Evolutionary conservation across 495 filamentous ascomycete genomes (phyloP).

Genomic region (Durotheca rogersii): DNA sequence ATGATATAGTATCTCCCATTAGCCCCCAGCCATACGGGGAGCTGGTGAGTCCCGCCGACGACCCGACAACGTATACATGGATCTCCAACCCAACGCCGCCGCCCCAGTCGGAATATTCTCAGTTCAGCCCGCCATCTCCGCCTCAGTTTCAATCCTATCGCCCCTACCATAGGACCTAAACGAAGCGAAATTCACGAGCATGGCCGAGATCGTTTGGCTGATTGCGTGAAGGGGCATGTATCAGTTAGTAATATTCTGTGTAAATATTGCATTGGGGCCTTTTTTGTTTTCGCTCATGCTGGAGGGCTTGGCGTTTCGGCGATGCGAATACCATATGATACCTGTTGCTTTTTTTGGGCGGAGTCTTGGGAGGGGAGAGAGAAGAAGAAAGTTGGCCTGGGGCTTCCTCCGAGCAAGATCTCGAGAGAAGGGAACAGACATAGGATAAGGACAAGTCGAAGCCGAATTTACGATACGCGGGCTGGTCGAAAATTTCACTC

Average conservation of each 20-base stretch:
- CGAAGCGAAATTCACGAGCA: background rate
- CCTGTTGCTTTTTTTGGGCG: slow-evolving; percentile 18
- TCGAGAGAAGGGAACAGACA: background rate
- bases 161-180: slow-evolving; percentile 31
- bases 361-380: background rate
- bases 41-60: slow-evolving; percentile 27
- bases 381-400: background rate
- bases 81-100: slow-evolving; percentile 35
- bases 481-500: background rate
- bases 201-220: background rate
- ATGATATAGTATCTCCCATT: slow-evolving; percentile 35
- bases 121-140: slow-evolving; percentile 32
- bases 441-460: slow-evolving; percentile 7
- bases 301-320: slow-evolving; percentile 14
- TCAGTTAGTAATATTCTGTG: background rate
- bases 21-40: slow-evolving; percentile 10
- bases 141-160: slow-evolving; percentile 32
- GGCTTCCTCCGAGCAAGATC: background rate
- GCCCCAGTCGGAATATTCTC: slow-evolving; percentile 32
- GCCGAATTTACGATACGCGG: slow-evolving; percentile 8
- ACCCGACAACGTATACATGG: slow-evolving; percentile 32
- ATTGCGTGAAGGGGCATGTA: slow-evolving; percentile 3
- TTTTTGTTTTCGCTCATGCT: slow-evolving; percentile 14
- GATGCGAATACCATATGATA: slow-evolving; percentile 29
- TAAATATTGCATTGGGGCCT: slow-evolving; percentile 9